Evolutionary conservation across 2,329 filamentous ascomycete species (phyloP), one percentile per base, ranked within the genome.

Genomic region (Coniochaeta sp.): DNA sequence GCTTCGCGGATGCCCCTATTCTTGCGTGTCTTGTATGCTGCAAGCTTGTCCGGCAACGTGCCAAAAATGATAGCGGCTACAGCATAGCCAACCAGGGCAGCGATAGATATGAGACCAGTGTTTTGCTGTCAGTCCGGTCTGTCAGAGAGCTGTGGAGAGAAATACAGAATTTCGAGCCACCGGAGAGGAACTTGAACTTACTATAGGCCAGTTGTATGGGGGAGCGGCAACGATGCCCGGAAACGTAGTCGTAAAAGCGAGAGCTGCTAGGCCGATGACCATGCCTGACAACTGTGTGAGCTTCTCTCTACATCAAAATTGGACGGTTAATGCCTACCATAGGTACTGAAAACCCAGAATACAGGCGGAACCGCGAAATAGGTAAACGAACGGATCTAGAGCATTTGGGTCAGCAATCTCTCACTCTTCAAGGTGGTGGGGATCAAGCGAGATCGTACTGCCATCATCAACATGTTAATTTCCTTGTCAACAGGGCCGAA

Each of bases 171-270:
- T 17, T 17, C 36, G 36, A 38, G 7, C 69, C 76, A 44, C 81
- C 67, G 22, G 78, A 72, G 52, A 78, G 74, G 32, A 81, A 73
- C 26, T 77, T 78, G 0, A 74, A 66, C 72, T 76, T 54, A 73
- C 74, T 66, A 74, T 61, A 26, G 70, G 70, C 78, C 78, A 80
- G 69, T 72, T 75, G 67, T 80, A 79, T 1, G 77, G 77, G 7
- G 73, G 69, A 2, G 67, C 70, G 1, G 73, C 73, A 58, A 81
- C 79, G 61, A 77, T 76, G 55, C 79, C 59, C 4, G 79, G 79
- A 68, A 80, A 80, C 57, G 76, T 78, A 65, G 74, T 80, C 68
- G 78, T 79, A 72, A 80, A 80, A 17, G 77, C 73, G 9, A 81
- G 68, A 7, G 77, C 79, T 24, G 78, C 78, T 24, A 82, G 73